A percentile compares a stretch with the other conserved stretches of the same genome.
phyloP scores from a whole-genome alignment of 805 yeast species.

The Phaffomyces opuntiae region DNA sequence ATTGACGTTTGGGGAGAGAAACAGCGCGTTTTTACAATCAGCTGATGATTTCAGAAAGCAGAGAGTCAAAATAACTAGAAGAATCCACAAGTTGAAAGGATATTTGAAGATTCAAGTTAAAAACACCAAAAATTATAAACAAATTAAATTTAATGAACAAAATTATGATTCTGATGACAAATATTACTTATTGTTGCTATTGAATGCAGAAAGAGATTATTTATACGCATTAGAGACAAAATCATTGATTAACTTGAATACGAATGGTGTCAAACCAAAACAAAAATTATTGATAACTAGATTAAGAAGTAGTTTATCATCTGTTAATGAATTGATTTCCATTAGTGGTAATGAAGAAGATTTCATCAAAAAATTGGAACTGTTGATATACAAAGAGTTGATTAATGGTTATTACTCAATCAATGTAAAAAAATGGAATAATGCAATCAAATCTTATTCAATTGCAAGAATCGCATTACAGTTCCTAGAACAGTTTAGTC shows the following conservation, averaged over 20 bases:
- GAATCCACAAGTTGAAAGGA: slow-evolving; percentile 58
- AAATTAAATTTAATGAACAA: slow-evolving; percentile 40
- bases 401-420: slow-evolving; percentile 45
- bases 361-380: slow-evolving; percentile 27
- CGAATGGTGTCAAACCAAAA: slow-evolving; percentile 22
- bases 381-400: slow-evolving; percentile 39
- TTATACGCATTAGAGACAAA: slow-evolving; percentile 62
- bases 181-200: slow-evolving; percentile 52
- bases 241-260: slow-evolving; percentile 43
- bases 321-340: slow-evolving; percentile 33
- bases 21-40: slow-evolving; percentile 54
- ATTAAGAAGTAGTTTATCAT: slow-evolving; percentile 53
- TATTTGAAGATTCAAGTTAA: slow-evolving; percentile 54
- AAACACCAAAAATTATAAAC: slow-evolving; percentile 57
- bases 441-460: slow-evolving; percentile 46
- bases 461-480: slow-evolving; percentile 57
- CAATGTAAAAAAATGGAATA: slow-evolving; percentile 47
- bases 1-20: slow-evolving; percentile 44
- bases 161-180: slow-evolving; percentile 44
- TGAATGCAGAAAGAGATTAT: slow-evolving; percentile 72
- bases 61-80: slow-evolving; percentile 54
- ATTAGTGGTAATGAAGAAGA: slow-evolving; percentile 35
- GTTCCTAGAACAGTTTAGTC: slow-evolving; percentile 33
- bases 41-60: slow-evolving; percentile 65
- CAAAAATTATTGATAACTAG: slow-evolving; percentile 55